These are phyloP conservation scores for Leishmania mexicana DNA, from an alignment of 208 protist species.

Conservation along the genomic window DNA sequence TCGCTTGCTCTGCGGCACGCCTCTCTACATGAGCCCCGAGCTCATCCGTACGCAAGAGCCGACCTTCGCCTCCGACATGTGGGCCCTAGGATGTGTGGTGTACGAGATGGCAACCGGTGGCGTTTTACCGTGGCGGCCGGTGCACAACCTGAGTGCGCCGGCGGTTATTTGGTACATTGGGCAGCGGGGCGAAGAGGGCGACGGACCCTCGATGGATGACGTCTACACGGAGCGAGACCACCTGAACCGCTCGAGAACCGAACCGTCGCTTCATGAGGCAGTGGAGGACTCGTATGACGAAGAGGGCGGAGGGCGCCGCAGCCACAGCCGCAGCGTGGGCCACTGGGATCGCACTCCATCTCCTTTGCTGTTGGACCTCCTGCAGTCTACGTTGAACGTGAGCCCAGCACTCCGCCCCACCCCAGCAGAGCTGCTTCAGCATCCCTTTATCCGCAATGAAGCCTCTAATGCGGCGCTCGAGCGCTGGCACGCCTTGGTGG, in stretches of 20 bases:
- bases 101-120: slow-evolving; percentile 90
- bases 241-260: slow-evolving; percentile 15
- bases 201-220: slow-evolving; percentile 44
- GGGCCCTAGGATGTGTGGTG: slow-evolving; percentile 88
- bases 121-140: slow-evolving; percentile 65
- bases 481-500: slow-evolving; percentile 42
- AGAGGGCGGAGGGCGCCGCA: not conserved
- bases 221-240: slow-evolving; percentile 32
- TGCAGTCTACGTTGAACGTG: slow-evolving; percentile 53
- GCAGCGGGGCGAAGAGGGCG: slow-evolving; percentile 20
- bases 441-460: slow-evolving; percentile 74
- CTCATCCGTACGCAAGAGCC: slow-evolving; percentile 63
- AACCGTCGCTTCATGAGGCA: not conserved
- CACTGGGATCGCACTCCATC: slow-evolving; percentile 34
- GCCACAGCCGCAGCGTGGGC: not conserved
- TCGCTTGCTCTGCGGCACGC: slow-evolving; percentile 64
- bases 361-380: slow-evolving; percentile 59
- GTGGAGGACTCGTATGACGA: not conserved
- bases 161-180: slow-evolving; percentile 77
- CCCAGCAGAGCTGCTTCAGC: slow-evolving; percentile 65
- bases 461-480: slow-evolving; percentile 18
- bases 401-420: slow-evolving; percentile 51
- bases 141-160: slow-evolving; percentile 48
- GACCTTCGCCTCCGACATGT: slow-evolving; percentile 84
- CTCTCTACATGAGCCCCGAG: slow-evolving; percentile 89